Conservation (phyloP, 192 early-diverging fungal species). For the Backusella tarrabulga region DNA sequence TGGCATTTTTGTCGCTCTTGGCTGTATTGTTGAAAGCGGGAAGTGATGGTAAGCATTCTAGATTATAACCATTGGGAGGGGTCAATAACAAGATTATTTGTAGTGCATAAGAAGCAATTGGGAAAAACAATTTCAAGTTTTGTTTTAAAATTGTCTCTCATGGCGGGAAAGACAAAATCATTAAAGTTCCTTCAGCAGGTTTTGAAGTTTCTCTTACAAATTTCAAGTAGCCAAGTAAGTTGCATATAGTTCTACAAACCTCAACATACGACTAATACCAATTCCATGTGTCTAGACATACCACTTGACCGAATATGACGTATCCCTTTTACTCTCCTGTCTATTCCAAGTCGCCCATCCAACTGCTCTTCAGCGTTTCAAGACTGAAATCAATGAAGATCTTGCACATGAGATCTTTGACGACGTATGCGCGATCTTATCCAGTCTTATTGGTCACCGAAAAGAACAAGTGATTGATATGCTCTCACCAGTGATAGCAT, state of each 20-base stretch:
- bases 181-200: constrained; percentile 31
- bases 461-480: constrained; percentile 52
- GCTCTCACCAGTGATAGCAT: constrained; percentile 42
- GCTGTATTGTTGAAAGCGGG: constrained; percentile 16
- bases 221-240: constrained; percentile 36
- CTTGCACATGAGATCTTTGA: constrained; percentile 46
- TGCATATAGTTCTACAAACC: not conserved
- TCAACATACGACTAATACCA: too few relatives aligned
- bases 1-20: constrained; percentile 15
- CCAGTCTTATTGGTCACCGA: constrained; percentile 45
- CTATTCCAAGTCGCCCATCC: constrained; percentile 19
- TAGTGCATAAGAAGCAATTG: constrained; percentile 42
- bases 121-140: constrained; percentile 37
- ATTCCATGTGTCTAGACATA: constrained; percentile 22
- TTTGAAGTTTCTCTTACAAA: constrained; percentile 36
- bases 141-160: constrained; percentile 35
- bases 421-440: constrained; percentile 47
- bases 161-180: constrained; percentile 38
- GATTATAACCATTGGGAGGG: not conserved
- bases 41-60: constrained; percentile 18
- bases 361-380: constrained; percentile 2
- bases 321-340: constrained; percentile 41
- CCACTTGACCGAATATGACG: constrained; percentile 41
- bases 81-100: not conserved
- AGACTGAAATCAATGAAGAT: not conserved